A percentile compares a stretch with the other conserved stretches of the same genome.
These are phyloP conservation scores for Xylaria polymorpha DNA, from an alignment of 2,329 filamentous ascomycete species.

Conservation along the genomic window DNA sequence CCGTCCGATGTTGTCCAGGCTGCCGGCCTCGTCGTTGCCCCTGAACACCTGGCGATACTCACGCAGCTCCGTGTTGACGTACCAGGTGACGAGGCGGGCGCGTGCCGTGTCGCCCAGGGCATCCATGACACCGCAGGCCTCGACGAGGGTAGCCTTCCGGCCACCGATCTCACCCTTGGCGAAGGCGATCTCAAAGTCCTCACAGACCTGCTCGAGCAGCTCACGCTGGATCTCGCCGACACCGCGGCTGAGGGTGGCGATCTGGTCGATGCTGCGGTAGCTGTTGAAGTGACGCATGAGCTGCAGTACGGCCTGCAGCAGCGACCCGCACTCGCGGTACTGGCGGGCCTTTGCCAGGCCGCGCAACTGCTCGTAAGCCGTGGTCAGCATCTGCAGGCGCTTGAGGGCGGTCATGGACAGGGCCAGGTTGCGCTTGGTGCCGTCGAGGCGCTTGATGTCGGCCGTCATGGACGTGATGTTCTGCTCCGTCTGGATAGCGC, in stretches of 20 bases:
- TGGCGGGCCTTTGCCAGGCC: slow-evolving; percentile 86
- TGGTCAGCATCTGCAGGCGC: slow-evolving; percentile 97
- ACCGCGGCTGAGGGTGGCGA: slow-evolving; percentile 90
- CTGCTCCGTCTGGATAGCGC: slow-evolving; percentile 91
- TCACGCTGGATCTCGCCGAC: slow-evolving; percentile 94
- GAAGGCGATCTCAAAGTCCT: slow-evolving; percentile 97
- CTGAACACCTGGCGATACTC: slow-evolving; percentile 97
- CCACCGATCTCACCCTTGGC: slow-evolving; percentile 83
- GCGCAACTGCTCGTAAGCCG: slow-evolving; percentile 95
- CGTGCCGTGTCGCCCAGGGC: slow-evolving; percentile 89
- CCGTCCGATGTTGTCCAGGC: slow-evolving; percentile 93
- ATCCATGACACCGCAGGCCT: slow-evolving; percentile 95
- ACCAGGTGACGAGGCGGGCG: slow-evolving; percentile 89
- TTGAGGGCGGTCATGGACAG: slow-evolving; percentile 98
- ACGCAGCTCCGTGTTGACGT: slow-evolving; percentile 94
- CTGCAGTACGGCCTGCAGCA: slow-evolving; percentile 94
- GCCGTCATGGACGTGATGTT: slow-evolving; percentile 99
- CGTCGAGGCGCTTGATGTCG: slow-evolving; percentile 96
- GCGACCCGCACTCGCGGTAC: slow-evolving; percentile 92
- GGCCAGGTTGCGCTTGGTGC: slow-evolving; percentile 95
- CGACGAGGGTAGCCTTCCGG: slow-evolving; percentile 77
- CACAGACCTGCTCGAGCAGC: slow-evolving; percentile 95
- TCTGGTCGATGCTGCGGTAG: slow-evolving; percentile 97
- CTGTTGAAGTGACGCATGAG: slow-evolving; percentile 99
- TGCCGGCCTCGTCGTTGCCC: slow-evolving; percentile 96